A percentile compares a stretch with the other conserved stretches of the same genome.
These are phyloP conservation scores for Fusarium compactum DNA, from an alignment of 2,329 filamentous ascomycete species.

Conservation along the genomic window DNA sequence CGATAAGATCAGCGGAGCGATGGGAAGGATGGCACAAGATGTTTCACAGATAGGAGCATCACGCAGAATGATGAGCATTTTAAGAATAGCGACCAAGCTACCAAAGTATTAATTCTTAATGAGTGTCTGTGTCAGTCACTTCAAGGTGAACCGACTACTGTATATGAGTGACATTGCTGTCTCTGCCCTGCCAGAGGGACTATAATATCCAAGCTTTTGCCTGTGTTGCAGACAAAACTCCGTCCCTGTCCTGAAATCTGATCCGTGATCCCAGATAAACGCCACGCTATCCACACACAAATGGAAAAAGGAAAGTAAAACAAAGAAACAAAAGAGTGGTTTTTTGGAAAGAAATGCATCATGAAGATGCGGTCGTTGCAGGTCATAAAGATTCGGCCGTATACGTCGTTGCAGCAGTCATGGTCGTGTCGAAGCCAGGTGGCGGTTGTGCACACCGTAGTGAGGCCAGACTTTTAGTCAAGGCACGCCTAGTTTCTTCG, in stretches of 20 bases:
- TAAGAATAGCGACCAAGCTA: conserved; percentile 39
- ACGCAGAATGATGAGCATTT: conserved; percentile 12
- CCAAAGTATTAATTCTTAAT: conserved; percentile 40
- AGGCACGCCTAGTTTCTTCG: conserved; percentile 37
- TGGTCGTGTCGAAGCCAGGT: conserved; percentile 25
- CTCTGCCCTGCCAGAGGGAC: conserved; percentile 44
- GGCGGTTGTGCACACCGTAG: neutral
- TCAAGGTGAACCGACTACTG: conserved; percentile 22
- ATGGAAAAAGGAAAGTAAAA: neutral
- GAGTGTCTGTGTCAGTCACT: conserved; percentile 31
- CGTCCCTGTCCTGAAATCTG: conserved; percentile 4
- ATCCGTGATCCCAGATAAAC: conserved; percentile 27
- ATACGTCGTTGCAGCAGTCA: conserved; percentile 29
- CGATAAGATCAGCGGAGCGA: conserved; percentile 3
- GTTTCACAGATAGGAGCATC: conserved; percentile 10
- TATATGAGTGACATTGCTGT: conserved; percentile 20
- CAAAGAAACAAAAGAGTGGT: conserved; percentile 13
- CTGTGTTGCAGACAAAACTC: conserved; percentile 13
- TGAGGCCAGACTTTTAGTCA: conserved; percentile 14
- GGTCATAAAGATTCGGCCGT: conserved; percentile 40
- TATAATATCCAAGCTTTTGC: conserved; percentile 28
- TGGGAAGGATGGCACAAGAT: neutral
- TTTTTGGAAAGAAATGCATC: conserved; percentile 20
- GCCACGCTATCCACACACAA: conserved; percentile 42
- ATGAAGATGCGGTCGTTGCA: conserved; percentile 36